phyloP scores from a whole-genome alignment of 257 asterid species.

The Solanum peruvianum region DNA sequence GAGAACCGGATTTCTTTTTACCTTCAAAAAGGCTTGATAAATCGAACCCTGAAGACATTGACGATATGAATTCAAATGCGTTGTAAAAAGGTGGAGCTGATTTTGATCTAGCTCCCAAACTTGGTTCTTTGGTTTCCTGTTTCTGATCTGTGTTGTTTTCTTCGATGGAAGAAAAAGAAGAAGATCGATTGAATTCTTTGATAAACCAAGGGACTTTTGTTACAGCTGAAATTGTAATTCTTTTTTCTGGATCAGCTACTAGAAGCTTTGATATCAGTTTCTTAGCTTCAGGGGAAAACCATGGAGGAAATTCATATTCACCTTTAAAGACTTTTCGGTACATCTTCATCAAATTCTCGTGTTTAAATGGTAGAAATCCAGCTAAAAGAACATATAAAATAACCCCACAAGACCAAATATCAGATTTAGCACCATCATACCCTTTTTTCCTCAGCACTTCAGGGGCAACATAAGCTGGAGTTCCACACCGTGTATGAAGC shows the following conservation, averaged over 20 bases:
- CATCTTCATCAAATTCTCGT: constrained; percentile 69
- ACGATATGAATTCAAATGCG: constrained; percentile 71
- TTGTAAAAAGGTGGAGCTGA: constrained; percentile 58
- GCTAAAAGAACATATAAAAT: constrained; percentile 58
- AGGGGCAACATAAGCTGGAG: constrained; percentile 83
- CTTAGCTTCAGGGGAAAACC: constrained; percentile 55
- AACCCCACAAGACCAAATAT: constrained; percentile 91
- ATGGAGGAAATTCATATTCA: constrained; percentile 50
- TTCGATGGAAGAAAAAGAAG: constrained; percentile 21
- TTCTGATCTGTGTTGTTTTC: constrained; percentile 1
- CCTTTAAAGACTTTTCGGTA: constrained; percentile 65
- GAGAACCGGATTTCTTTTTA: constrained; percentile 32
- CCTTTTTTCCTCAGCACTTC: constrained; percentile 65
- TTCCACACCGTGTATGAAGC: constrained; percentile 74
- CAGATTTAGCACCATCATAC: constrained; percentile 67
- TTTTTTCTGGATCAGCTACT: constrained; percentile 47
- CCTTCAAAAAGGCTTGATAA: constrained; percentile 48
- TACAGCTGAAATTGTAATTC: constrained; percentile 41
- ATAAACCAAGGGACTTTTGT: constrained; percentile 55
- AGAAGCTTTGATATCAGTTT: constrained; percentile 46
- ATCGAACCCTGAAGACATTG: constrained; percentile 85
- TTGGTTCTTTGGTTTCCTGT: constrained; percentile 4
- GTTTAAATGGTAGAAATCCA: constrained; percentile 64
- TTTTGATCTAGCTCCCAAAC: constrained; percentile 15
- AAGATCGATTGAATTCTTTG: constrained; percentile 25